These are phyloP conservation scores for Monilinia fructigena DNA, from an alignment of 2,329 filamentous ascomycete genomes.

Conservation along the genomic window DNA sequence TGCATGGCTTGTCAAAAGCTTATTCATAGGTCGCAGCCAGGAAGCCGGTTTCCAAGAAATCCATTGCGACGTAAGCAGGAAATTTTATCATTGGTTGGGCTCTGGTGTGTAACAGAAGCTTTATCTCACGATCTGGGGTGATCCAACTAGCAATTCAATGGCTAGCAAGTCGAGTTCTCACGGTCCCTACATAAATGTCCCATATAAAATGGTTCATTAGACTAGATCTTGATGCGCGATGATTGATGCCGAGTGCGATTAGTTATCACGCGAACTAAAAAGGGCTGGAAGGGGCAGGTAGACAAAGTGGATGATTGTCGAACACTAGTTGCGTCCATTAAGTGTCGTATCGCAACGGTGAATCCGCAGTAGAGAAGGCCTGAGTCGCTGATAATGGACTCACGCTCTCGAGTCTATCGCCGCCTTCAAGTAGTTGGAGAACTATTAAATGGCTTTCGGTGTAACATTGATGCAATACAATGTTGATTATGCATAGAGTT, in stretches of 20 bases:
- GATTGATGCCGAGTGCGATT: conserved; percentile 5
- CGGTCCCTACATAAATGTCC: neutral
- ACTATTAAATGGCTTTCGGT: neutral
- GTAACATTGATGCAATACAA: conserved; percentile 5
- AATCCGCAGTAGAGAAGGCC: neutral
- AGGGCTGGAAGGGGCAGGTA: conserved; percentile 14
- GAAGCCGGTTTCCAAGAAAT: conserved; percentile 17
- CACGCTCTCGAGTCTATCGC: neutral
- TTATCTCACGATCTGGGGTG: neutral
- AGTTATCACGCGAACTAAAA: conserved; percentile 8
- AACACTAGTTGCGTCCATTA: neutral
- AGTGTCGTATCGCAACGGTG: neutral
- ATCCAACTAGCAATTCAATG: neutral
- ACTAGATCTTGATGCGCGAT: neutral
- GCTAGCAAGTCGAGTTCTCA: neutral
- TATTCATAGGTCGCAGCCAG: conserved; percentile 1
- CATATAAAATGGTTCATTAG: neutral
- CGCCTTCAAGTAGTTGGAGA: neutral
- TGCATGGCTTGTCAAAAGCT: conserved; percentile 17
- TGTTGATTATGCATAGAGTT: neutral
- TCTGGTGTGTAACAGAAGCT: neutral
- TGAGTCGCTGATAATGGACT: conserved; percentile 3
- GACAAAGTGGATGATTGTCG: conserved; percentile 6
- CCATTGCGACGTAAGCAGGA: neutral
- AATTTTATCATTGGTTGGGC: conserved; percentile 12